Percentiles rank a stretch among this genome's conserved stretches.
These are phyloP conservation scores for Diaporthe velutina DNA, from an alignment of 2,329 filamentous ascomycete genomes.

Conservation along the genomic window DNA sequence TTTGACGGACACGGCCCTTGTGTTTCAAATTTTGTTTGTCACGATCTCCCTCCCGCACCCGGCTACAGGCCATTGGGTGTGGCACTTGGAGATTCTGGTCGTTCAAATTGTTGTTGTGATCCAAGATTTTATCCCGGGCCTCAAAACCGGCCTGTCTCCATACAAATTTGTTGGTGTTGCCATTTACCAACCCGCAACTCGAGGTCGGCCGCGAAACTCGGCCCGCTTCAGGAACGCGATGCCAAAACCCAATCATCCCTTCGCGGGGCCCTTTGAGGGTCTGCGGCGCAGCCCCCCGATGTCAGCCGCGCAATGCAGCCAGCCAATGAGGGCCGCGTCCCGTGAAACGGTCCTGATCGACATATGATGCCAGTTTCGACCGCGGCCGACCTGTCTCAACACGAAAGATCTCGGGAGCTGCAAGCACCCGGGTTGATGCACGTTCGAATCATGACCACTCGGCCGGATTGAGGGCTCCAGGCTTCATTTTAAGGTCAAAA, in stretches of 20 bases:
- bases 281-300: constrained; percentile 2
- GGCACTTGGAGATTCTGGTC: background rate
- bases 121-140: background rate
- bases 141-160: background rate
- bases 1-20: background rate
- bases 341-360: constrained; percentile 15
- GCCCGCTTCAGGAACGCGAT: constrained; percentile 15
- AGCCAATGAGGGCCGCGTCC: constrained; percentile 3
- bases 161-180: background rate
- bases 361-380: constrained; percentile 27
- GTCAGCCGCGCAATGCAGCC: background rate
- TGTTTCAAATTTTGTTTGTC: background rate
- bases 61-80: background rate
- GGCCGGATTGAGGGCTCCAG: background rate
- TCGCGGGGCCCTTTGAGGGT: background rate
- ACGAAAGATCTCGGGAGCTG: background rate
- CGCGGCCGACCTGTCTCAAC: background rate
- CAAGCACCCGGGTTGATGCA: background rate
- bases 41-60: background rate
- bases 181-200: background rate
- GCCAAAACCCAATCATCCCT: constrained; percentile 28
- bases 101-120: too few relatives aligned
- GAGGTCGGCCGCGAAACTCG: background rate
- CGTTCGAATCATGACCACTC: background rate
- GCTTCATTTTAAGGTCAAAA: background rate